These are phyloP conservation scores for Vaccinium vitisidaea DNA, from an alignment of 148 eudicot genomes.

Conservation along the genomic window DNA sequence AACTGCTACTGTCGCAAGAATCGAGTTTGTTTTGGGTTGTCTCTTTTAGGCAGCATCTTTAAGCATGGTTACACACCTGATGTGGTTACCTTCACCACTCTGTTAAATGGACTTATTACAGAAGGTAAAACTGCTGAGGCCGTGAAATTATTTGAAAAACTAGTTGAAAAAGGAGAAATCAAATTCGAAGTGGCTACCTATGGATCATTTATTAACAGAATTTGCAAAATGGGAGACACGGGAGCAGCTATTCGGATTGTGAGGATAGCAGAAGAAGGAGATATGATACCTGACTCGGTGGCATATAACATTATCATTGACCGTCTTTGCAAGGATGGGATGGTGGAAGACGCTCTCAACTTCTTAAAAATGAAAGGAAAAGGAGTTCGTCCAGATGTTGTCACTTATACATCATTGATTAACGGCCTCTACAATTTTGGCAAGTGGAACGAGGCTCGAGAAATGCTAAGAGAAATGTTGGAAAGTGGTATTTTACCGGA, in stretches of 20 bases:
- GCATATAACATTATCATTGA: conserved; percentile 5
- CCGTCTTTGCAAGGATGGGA: conserved; percentile 6
- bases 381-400: no score
- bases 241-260: neutral
- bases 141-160: neutral
- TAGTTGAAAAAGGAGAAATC: neutral
- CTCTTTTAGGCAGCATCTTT: neutral
- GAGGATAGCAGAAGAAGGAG: neutral
- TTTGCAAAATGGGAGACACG: conserved; percentile 5
- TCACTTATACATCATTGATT: no score
- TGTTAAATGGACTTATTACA: neutral
- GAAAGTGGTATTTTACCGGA: neutral
- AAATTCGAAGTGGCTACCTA: neutral
- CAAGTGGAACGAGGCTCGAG: neutral
- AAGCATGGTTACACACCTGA: neutral
- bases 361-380: no score
- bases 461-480: neutral
- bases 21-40: neutral
- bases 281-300: neutral
- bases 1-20: neutral
- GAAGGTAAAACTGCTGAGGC: neutral
- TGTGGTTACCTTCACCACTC: neutral
- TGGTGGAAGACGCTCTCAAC: conserved; percentile 9
- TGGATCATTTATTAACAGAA: neutral
- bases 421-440: neutral